These are phyloP conservation scores for Panus rudis DNA, from an alignment of 768 basidiomycete species.

Conservation along the genomic window DNA sequence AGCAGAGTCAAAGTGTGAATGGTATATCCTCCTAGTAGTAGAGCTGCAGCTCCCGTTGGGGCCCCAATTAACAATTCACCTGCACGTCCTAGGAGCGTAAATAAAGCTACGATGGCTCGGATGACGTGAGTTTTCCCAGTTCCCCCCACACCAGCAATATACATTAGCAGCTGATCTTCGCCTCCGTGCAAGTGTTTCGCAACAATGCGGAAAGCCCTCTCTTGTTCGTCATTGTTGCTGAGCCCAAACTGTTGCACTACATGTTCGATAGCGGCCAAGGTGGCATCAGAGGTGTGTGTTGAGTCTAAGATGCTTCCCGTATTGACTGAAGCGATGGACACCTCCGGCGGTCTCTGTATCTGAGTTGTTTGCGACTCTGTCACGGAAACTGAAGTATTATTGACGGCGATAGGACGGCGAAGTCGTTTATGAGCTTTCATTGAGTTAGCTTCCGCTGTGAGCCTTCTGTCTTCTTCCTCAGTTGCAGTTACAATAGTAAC, in stretches of 20 bases:
- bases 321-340: background rate
- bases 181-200: slow-evolving; percentile 16
- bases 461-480: too few relatives aligned
- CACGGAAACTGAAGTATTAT: too few relatives aligned
- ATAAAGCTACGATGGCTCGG: slow-evolving; percentile 14
- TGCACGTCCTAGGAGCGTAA: slow-evolving; percentile 1
- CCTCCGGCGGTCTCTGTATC: slow-evolving; percentile 27
- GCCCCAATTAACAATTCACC: slow-evolving; percentile 16
- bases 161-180: slow-evolving; percentile 18
- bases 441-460: too few relatives aligned
- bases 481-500: too few relatives aligned
- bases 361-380: too few relatives aligned
- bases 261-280: background rate
- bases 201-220: slow-evolving; percentile 10
- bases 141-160: slow-evolving; percentile 24
- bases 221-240: slow-evolving; percentile 17
- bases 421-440: too few relatives aligned
- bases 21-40: slow-evolving; percentile 22
- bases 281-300: too few relatives aligned
- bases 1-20: slow-evolving; percentile 22
- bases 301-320: background rate
- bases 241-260: slow-evolving; percentile 13
- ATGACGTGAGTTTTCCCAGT: slow-evolving; percentile 27
- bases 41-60: slow-evolving; percentile 25
- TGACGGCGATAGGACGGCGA: too few relatives aligned